Base-by-base conservation (phyloP, 1,139 yeast species). In the Yamadazyma spencermartinsiae region DNA sequence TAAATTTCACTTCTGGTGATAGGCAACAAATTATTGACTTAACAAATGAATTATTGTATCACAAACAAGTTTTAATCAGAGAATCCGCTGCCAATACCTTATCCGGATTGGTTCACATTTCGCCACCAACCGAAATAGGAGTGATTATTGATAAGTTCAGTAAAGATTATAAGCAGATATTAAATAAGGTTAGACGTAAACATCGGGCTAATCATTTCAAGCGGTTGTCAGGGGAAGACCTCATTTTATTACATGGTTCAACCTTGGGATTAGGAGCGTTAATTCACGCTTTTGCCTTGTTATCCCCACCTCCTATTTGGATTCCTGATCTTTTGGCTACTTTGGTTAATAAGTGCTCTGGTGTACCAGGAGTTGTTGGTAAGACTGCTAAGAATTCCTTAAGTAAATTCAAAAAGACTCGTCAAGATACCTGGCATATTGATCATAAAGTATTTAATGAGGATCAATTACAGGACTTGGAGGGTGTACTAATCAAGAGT, bases 361-460 rank as follows among this genome's bases (percentile, higher is more conserved):
- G 82, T 6, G 74, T 82, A 23, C 80, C 82, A 5, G 97, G 97
- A 3, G 63, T 82, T 41, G 80, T 87, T 26, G 96, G 96, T 1
- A 79, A 83, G 45, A 78, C 96, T 1, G 95, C 96, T 6, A 92
- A 92, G 61, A 81, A 82, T 23, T 76, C 80, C 1, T 72, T 94
- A 36, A 84, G 95, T 42, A 84, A 81, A 46, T 94, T 92, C 64
- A 92, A 90, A 59, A 90, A 89, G 65, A 83, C 88, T 4, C 78
- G 98, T 50, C 95, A 90, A 42, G 98, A 94, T 55, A 88, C 97
- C 0, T 94, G 99, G 99, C 95, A 86, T 51, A 76, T 88, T 46
- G 98, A 94, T 58, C 77, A 86, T 43, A 73, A 73, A 51, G 80
- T 79, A 6, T 94, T 94, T 59, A 79, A 82, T 5, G 79, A 76